phyloP scores from a whole-genome alignment of 495 filamentous ascomycete genomes.

The Podospora fimiseda region DNA sequence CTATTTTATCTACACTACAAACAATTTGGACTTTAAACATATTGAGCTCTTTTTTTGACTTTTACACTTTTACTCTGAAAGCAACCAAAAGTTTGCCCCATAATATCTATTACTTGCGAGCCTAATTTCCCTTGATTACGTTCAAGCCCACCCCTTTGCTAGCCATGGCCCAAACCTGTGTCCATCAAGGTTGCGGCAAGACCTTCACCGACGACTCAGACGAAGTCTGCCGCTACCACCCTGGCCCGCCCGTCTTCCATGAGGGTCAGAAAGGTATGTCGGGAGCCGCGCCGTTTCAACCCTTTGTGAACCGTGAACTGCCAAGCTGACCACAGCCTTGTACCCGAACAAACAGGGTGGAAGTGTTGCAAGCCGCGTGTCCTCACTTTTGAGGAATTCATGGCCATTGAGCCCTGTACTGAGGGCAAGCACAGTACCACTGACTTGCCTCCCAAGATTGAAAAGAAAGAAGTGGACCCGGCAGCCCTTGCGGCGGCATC shows the following conservation, averaged over 20 bases:
- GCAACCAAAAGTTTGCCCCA: too few relatives aligned
- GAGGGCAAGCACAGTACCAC: slow-evolving; percentile 87
- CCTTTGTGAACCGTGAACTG: not conserved
- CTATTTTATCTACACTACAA: too few relatives aligned
- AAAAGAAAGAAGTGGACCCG: slow-evolving; percentile 41
- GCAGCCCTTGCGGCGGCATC: slow-evolving; percentile 25
- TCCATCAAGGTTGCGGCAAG: slow-evolving; percentile 94
- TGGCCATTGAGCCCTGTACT: slow-evolving; percentile 87
- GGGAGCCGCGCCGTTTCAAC: not conserved
- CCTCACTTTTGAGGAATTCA: slow-evolving; percentile 98
- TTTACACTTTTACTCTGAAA: too few relatives aligned
- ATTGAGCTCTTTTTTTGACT: too few relatives aligned
- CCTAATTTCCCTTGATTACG: not conserved
- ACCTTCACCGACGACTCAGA: slow-evolving; percentile 74
- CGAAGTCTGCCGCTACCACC: slow-evolving; percentile 87
- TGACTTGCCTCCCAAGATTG: slow-evolving; percentile 54
- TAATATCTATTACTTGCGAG: too few relatives aligned
- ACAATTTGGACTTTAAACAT: too few relatives aligned
- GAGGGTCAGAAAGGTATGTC: slow-evolving; percentile 94
- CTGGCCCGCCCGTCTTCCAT: slow-evolving; percentile 91
- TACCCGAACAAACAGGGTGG: slow-evolving; percentile 62
- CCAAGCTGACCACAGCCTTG: slow-evolving; percentile 13
- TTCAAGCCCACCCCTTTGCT: not conserved
- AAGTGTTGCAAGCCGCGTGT: slow-evolving; percentile 99
- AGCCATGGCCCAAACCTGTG: slow-evolving; percentile 81